Evolutionary conservation across 805 yeast genomes (phyloP).

Genomic region (Soucietia sequanensis): DNA sequence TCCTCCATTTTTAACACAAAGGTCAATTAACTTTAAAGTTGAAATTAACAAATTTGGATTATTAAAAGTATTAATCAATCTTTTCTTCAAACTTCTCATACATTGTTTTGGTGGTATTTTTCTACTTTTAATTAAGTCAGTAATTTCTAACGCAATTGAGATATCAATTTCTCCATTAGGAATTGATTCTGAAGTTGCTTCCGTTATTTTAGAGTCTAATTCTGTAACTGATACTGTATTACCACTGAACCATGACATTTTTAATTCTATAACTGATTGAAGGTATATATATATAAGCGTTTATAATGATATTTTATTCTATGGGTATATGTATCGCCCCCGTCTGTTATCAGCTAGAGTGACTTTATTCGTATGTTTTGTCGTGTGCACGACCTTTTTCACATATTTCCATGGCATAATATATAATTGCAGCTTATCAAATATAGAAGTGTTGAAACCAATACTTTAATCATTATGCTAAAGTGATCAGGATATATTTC

Average conservation of each 20-base stretch:
- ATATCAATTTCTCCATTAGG: constrained; percentile 89
- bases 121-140: constrained; percentile 83
- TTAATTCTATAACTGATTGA: neutral
- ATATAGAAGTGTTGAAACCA: too few species aligned
- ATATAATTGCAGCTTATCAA: too few species aligned
- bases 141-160: constrained; percentile 70
- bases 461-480: too few species aligned
- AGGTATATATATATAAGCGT: too few species aligned
- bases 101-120: constrained; percentile 76
- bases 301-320: neutral
- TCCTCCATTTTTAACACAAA: constrained; percentile 93
- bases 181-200: constrained; percentile 84
- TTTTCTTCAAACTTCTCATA: constrained; percentile 77
- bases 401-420: too few species aligned
- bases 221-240: constrained; percentile 31
- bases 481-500: too few species aligned
- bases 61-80: constrained; percentile 54
- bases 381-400: neutral
- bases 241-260: constrained; percentile 57
- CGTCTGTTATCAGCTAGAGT: too few species aligned
- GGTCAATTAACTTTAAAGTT: constrained; percentile 73
- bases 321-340: too few species aligned
- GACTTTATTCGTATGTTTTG: too few species aligned
- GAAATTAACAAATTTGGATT: constrained; percentile 83
- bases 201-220: constrained; percentile 62